phyloP scores from a whole-genome alignment of 176 grass and related monocot genomes.

The Oryza punctata region DNA sequence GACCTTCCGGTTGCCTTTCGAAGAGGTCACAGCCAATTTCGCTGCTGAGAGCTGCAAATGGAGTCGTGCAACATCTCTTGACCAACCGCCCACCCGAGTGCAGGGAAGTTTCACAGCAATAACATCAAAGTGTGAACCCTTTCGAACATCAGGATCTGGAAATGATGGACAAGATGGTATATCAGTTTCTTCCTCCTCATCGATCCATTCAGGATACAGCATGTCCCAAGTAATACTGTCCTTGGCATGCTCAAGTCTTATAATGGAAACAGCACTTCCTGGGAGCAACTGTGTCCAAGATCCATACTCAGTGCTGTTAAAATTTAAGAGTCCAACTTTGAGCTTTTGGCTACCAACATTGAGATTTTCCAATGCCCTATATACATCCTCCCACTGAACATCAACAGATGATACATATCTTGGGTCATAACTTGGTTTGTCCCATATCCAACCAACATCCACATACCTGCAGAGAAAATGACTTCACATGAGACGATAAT shows the following conservation, averaged over 20 bases:
- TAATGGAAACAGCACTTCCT: conserved; percentile 47
- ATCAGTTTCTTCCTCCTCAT: conserved; percentile 77
- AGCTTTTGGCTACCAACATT: conserved; percentile 17
- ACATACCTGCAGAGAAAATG: conserved; percentile 64
- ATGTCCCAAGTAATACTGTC: conserved; percentile 65
- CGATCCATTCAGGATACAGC: conserved; percentile 94
- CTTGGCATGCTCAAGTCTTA: conserved; percentile 70
- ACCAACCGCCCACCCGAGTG: conserved; percentile 59
- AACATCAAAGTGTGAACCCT: conserved; percentile 51
- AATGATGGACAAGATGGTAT: conserved; percentile 57
- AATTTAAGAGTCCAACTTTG: conserved; percentile 82
- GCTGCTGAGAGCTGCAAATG: conserved; percentile 88
- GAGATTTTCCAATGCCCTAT: conserved; percentile 46
- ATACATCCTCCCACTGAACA: conserved; percentile 66
- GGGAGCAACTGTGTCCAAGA: conserved; percentile 60
- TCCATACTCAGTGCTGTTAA: conserved; percentile 71
- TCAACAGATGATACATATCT: conserved; percentile 62
- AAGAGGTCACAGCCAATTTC: conserved; percentile 61
- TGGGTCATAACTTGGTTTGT: conserved; percentile 56
- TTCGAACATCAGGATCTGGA: conserved; percentile 59
- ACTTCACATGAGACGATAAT: conserved; percentile 3
- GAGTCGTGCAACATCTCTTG: conserved; percentile 78
- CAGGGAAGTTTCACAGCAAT: conserved; percentile 73
- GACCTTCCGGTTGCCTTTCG: conserved; percentile 41
- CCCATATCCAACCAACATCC: conserved; percentile 84